Conservation (phyloP, 2,329 filamentous ascomycete genomes). For the Aspergillus brasiliensis region DNA sequence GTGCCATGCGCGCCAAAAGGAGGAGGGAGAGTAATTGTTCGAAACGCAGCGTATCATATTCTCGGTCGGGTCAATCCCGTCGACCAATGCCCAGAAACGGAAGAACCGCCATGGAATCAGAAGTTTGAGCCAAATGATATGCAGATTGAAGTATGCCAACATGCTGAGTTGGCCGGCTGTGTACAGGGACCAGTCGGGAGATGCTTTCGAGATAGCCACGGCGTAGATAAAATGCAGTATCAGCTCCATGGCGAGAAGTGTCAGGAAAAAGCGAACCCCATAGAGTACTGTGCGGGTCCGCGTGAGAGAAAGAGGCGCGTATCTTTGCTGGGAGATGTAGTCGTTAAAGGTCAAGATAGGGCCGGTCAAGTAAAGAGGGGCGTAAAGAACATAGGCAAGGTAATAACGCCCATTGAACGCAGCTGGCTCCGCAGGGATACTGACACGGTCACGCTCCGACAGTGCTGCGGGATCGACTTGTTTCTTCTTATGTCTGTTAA, state of each 20-base stretch:
- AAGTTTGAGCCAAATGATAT: constrained; percentile 97
- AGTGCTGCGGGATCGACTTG: constrained; percentile 85
- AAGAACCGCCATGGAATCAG: constrained; percentile 98
- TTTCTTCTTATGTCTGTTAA: constrained; percentile 80
- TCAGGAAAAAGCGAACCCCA: constrained; percentile 76
- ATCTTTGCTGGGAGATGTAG: constrained; percentile 83
- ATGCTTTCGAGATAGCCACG: constrained; percentile 82
- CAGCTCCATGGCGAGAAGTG: constrained; percentile 85
- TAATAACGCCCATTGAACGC: constrained; percentile 85
- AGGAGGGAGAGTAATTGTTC: constrained; percentile 86
- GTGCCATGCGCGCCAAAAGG: constrained; percentile 97
- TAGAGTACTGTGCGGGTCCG: constrained; percentile 74
- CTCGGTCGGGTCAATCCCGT: constrained; percentile 92
- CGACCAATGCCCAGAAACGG: constrained; percentile 89
- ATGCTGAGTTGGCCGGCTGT: constrained; percentile 84
- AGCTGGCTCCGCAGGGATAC: constrained; percentile 67
- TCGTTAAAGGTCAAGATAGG: constrained; percentile 98
- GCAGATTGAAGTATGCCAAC: constrained; percentile 92
- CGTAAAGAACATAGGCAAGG: constrained; percentile 85
- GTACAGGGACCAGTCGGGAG: constrained; percentile 79
- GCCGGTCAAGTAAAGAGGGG: constrained; percentile 87
- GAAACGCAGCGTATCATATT: constrained; percentile 98
- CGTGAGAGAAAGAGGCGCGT: constrained; percentile 71
- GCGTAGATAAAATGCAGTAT: constrained; percentile 91
- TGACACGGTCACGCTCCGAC: constrained; percentile 84